phyloP scores from a whole-genome alignment of 306 rosid species.

The Trichosanthes cucumerina region DNA sequence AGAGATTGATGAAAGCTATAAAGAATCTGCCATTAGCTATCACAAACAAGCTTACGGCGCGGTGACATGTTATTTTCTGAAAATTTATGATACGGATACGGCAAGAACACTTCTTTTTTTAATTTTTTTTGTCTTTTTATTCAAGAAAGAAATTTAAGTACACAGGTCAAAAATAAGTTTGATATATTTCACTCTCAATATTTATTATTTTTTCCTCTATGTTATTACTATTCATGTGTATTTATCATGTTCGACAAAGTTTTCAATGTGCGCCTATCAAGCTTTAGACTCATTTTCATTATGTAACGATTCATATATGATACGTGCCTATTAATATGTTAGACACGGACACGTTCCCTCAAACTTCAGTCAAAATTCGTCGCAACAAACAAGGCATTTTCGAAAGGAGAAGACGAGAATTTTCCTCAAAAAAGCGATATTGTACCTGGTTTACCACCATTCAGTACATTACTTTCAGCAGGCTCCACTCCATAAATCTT shows the following conservation, averaged over 20 bases:
- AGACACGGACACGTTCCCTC: neutral
- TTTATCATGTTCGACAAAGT: too few relatives aligned
- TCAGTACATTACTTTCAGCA: conserved; percentile 70
- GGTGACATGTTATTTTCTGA: neutral
- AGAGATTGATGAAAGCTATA: neutral
- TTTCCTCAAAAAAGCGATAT: neutral
- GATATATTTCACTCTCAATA: too few relatives aligned
- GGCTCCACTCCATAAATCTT: conserved; percentile 92
- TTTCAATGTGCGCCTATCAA: neutral
- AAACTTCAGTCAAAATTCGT: neutral
- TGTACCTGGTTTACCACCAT: conserved; percentile 93
- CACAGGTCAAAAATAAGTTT: too few relatives aligned
- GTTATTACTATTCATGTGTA: too few relatives aligned
- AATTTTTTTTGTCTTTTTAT: too few relatives aligned
- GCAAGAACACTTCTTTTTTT: neutral
- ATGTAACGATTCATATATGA: neutral
- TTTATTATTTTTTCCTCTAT: too few relatives aligned
- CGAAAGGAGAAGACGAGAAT: neutral
- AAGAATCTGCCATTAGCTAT: neutral
- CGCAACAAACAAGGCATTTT: neutral
- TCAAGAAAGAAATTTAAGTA: too few relatives aligned
- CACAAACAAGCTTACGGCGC: neutral
- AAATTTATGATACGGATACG: neutral
- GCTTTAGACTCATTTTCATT: neutral
- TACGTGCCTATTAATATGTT: neutral